phyloP scores from a whole-genome alignment of 2,329 filamentous ascomycete genomes.

The Phoma sp. region DNA sequence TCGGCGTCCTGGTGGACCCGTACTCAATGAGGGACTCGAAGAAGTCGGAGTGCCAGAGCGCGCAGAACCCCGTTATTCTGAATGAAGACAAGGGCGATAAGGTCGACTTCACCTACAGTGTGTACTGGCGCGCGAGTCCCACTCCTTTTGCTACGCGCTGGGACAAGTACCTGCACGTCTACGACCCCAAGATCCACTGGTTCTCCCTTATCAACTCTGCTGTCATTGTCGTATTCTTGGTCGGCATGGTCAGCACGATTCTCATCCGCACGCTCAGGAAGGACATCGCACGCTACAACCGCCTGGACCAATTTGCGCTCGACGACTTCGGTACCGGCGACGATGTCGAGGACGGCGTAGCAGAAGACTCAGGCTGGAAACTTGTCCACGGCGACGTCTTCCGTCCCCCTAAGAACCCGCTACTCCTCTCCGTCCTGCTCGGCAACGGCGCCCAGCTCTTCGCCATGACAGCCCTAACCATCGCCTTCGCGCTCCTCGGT shows the following conservation, averaged over 20 bases:
- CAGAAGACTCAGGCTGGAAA: conserved; percentile 99
- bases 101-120: conserved; percentile 89
- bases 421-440: conserved; percentile 84
- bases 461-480: conserved; percentile 95
- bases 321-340: conserved; percentile 84
- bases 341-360: conserved; percentile 83
- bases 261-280: conserved; percentile 86
- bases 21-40: conserved; percentile 69
- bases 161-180: conserved; percentile 98
- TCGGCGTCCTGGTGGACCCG: conserved; percentile 89
- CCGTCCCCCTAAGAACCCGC: conserved; percentile 79
- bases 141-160: conserved; percentile 96
- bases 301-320: conserved; percentile 86
- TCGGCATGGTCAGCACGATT: conserved; percentile 91
- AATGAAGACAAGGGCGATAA: conserved; percentile 66
- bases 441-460: conserved; percentile 96
- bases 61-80: conserved; percentile 67
- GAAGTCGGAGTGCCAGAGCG: conserved; percentile 68
- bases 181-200: conserved; percentile 98
- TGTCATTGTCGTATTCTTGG: conserved; percentile 89
- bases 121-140: conserved; percentile 81
- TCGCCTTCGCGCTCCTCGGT: conserved; percentile 87
- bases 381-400: conserved; percentile 97
- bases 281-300: conserved; percentile 96
- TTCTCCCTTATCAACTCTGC: conserved; percentile 97